Evolutionary conservation across 495 filamentous ascomycete species (phyloP), one percentile per base, ranked within the genome.

Genomic region (Bathelium albidoporum): DNA sequence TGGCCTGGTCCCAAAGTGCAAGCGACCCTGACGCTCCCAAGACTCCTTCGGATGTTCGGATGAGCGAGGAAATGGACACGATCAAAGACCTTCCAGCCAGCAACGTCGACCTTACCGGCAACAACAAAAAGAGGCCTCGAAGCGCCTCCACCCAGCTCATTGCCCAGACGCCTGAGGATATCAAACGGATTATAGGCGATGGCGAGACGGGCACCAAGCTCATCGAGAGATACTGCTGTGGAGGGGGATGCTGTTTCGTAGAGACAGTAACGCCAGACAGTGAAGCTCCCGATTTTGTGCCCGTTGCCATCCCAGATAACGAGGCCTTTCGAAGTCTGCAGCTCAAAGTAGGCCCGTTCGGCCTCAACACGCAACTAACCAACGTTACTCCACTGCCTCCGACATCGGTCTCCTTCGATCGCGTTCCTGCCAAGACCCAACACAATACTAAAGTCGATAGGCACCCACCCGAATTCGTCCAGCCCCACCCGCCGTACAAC

Each of bases 401-500:
- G 58, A 83, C 90, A 73, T 90, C 83, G 0, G 79, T 89, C 3
- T 87, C 82, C 1, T 82, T 97, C 68, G 66, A 59, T n/a, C 22
- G 22, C 29, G 79, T 85, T 10, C 65, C 68, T 0, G 11, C 65
- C 14, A 65, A 67, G 59, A 32, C 60, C 0, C 66, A 68, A 20
- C 76, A 76, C 63, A 62, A 65, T 22, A 64, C 64, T 39, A 59
- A 44, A 3, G 72, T 82, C 71, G 29, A 82, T 69, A 80, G 80
- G 39, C 85, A 91, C 72, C 92, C 94, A 18, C 94, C 94, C 1
- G 81, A 80, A 44, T 98, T 90, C 71, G 91, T 97, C 59, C 89
- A 94, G 67, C 94, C 94, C n/a, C 94, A 98, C 71, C 90, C 89
- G 41, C 94, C 94, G 0, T 90, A 95, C 73, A 81, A 90, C 60